Conservation (phyloP, 345 rosid species). For the Brassica incana region DNA sequence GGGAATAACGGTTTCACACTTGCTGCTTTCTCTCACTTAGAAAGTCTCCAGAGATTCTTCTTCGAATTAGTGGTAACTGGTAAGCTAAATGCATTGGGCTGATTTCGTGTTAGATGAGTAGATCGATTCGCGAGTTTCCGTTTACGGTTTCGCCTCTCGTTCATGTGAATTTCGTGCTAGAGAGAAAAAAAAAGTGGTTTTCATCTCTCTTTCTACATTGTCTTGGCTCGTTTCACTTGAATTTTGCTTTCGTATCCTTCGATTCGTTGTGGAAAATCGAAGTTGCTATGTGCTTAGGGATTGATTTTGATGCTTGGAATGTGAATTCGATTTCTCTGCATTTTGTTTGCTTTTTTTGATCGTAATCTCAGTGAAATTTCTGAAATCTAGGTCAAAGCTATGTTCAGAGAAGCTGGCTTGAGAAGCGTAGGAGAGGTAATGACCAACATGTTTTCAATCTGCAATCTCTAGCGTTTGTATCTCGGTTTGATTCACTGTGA, state of each 20-base stretch:
- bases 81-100: slow-evolving; percentile 24
- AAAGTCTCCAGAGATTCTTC: not conserved
- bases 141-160: slow-evolving; percentile 23
- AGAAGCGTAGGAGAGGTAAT: slow-evolving; percentile 38
- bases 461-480: not conserved
- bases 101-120: not conserved
- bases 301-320: not conserved
- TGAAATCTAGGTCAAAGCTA: not conserved
- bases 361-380: not conserved
- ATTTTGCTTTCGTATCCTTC: slow-evolving; percentile 2
- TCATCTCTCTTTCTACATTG: not conserved
- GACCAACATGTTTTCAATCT: not conserved
- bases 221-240: slow-evolving; percentile 7
- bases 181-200: not conserved
- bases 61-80: slow-evolving; percentile 8
- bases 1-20: slow-evolving; percentile 21
- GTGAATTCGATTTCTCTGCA: not conserved
- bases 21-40: not conserved
- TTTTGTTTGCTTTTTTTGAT: not conserved
- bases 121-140: slow-evolving; percentile 27
- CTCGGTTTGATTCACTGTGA: not conserved
- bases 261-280: not conserved
- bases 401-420: slow-evolving; percentile 38
- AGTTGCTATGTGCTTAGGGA: not conserved
- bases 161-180: slow-evolving; percentile 29